These are phyloP conservation scores for Aspergillus nidulans DNA, from an alignment of 495 filamentous ascomycete genomes.

Conservation along the genomic window DNA sequence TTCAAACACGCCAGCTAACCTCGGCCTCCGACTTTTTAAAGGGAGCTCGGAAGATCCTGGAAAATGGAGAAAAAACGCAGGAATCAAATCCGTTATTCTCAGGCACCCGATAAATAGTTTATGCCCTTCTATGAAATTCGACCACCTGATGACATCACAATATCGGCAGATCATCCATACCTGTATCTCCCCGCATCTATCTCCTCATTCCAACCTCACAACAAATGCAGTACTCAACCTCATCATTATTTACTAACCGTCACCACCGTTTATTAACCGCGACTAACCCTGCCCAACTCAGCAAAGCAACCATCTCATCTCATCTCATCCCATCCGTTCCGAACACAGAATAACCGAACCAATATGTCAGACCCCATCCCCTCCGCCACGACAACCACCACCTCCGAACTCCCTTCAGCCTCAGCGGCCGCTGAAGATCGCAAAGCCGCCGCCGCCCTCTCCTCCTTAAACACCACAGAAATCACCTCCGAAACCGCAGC, in stretches of 20 bases:
- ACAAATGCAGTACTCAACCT: background rate
- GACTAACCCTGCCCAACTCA: background rate
- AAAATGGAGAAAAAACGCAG: no score
- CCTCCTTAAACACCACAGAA: constrained; percentile 67
- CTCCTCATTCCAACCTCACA: background rate
- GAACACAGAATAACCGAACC: background rate
- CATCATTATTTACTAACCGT: background rate
- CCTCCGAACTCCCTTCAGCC: constrained; percentile 48
- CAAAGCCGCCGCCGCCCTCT: constrained; percentile 83
- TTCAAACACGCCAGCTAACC: no score
- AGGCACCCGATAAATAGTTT: no score
- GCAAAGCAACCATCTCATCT: background rate
- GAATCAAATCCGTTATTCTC: no score
- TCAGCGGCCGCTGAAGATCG: constrained; percentile 78
- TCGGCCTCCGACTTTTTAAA: no score
- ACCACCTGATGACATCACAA: background rate
- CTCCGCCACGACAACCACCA: constrained; percentile 64
- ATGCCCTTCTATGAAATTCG: background rate
- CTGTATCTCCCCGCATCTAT: background rate
- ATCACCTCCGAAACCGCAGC: constrained; percentile 24
- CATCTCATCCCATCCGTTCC: background rate
- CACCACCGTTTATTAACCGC: background rate
- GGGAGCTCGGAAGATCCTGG: no score
- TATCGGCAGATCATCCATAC: background rate
- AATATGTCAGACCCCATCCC: constrained; percentile 60